Evolutionary conservation across 129 eudicot species (phyloP), one percentile per base, ranked within the genome.

Genomic region (Kitagawia praeruptora): DNA sequence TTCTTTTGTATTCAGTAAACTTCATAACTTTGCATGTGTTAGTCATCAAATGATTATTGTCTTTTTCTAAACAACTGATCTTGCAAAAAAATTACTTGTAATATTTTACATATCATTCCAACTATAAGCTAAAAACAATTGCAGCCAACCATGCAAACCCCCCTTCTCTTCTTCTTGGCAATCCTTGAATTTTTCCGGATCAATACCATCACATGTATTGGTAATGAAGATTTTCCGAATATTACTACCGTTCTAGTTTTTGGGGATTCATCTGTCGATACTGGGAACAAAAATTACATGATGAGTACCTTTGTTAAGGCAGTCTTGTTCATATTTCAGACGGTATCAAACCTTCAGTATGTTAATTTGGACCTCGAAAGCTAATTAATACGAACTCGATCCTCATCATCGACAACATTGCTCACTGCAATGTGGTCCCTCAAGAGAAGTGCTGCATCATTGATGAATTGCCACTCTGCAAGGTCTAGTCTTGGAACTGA

Each of bases 191-290:
- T 77, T 58, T 74, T 72, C 64, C 54, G 8, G 40, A 47, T 75
- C 41, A 41, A 38, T 48, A 51, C 81, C 44, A 45, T 44, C 27
- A 18, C 61, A 53, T 53, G 61, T 53, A 53, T 18, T 53, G 61
- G 61, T 53, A 34, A 40, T 46, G 9, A 71, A 70, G 41, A 61
- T 37, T 67, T 11, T 5, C 80, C 81, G 2, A 56, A 75, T 53
- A 78, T 85, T 51, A 80, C 89, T 0, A 82, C 87, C 53, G 75
- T 85, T 44, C 86, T 85, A 14, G 67, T 81, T 10, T 88, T 88
- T 31, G 89, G 92, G 7, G 92, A 88, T 75, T 88, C 92, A 34
- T 34, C 37, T 34, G 37, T 1, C 37, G 37, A 34, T 34, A 34
- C 37, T 1, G 37, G 37, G 37, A 34, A 34, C 37, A 34, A 34